Conservation (phyloP, 371 early-diverging fungal genomes). For the Nematocida major region DNA sequence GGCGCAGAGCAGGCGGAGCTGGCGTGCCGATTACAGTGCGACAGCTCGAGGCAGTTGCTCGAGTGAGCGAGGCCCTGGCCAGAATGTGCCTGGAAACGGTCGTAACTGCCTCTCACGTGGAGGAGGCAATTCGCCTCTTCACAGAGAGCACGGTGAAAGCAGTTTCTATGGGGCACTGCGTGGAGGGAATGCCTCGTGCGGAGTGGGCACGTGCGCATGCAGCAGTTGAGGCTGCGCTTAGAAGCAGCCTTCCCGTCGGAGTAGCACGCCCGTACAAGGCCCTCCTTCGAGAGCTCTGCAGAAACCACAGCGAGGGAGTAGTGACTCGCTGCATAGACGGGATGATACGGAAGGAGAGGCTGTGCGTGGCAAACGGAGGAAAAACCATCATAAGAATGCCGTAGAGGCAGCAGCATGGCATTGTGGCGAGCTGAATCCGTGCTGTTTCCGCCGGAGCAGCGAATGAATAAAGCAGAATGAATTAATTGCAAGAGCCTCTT, state of each 20-base stretch:
- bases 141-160: constrained; percentile 93
- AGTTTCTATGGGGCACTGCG: constrained; percentile 63
- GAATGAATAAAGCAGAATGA: no score
- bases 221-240: constrained; percentile 55
- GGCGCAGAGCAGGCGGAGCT: constrained; percentile 74
- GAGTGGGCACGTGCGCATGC: constrained; percentile 55
- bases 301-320: constrained; percentile 45
- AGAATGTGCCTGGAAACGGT: constrained; percentile 83
- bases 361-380: constrained; percentile 57
- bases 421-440: not conserved
- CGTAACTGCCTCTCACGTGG: constrained; percentile 81
- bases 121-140: constrained; percentile 94
- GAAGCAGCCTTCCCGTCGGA: constrained; percentile 61
- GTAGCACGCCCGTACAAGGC: constrained; percentile 35
- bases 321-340: constrained; percentile 60
- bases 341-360: constrained; percentile 62
- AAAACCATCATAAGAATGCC: constrained; percentile 58
- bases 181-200: constrained; percentile 64
- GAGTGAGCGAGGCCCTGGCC: constrained; percentile 94
- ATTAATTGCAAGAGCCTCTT: no score
- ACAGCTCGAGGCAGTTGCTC: constrained; percentile 95
- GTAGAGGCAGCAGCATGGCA: constrained; percentile 29
- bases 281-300: constrained; percentile 46
- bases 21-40: constrained; percentile 96
- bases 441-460: no score